Base-by-base conservation (phyloP, 2,329 filamentous ascomycete genomes). In the Diaporthe humulicola region DNA sequence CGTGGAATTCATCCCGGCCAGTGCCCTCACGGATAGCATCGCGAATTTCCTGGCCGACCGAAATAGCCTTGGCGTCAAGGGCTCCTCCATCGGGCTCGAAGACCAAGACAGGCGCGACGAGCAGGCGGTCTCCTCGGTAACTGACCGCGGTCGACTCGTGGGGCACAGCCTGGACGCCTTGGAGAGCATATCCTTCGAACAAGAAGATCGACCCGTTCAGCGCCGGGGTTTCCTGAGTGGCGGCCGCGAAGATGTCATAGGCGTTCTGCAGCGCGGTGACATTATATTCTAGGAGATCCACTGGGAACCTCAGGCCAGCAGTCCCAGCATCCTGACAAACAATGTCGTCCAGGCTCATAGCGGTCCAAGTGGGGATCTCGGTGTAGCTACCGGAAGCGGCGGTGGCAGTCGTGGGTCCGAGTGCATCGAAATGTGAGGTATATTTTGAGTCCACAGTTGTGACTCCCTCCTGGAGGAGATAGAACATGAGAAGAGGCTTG, bases 101-200 rank as follows among this genome's bases (percentile, higher is more conserved):
- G 7, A 78, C 80, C 33, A 86, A 77, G 30, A 86, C 79, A 0
- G 84, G 82, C 1, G 84, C 82, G 57, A 81, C 73, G 33, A 88
- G 83, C 9, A 89, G 77, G 70, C 42, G 42, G 14, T 87, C 85
- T 2, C 79, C 76, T 12, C 70, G 42, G 70, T 54, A 61, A 14
- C 56, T 60, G 28, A 52, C 57, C 7, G 57, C 70, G 30, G 70
- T 72, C 6, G 56, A 64, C 17, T 72, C 45, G 1, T 50, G 33
- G 19, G 57, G 57, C 6, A 85, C 78, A 0, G 77, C 77, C 56
- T 83, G 79, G 0, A 88, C 82, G 5, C 82, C 85, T 19, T 81
- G 77, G 10, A 78, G 78, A 7, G 85, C 81, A 76, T 87, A 87
- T 14, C 83, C 84, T 74, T 88, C 86, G 69, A 87, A 86, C 81